Evolutionary conservation across 129 eudicot genomes (phyloP).

Genomic region (Flaveria brownii): DNA sequence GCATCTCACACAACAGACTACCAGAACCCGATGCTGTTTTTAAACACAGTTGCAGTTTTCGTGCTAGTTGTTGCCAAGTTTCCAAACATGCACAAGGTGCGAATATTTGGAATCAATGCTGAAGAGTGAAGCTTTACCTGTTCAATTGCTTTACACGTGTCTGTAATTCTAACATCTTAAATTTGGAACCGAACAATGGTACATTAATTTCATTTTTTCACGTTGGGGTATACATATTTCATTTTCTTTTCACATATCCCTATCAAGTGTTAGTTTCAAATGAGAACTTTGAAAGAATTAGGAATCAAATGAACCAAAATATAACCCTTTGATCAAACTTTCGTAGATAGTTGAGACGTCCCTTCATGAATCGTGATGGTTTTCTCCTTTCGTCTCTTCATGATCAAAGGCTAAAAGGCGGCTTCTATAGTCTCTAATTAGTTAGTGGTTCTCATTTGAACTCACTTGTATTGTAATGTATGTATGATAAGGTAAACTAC

Average conservation of each 20-base stretch:
- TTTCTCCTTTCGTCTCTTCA: not conserved
- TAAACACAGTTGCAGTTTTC: conserved; percentile 82
- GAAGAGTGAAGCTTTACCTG: conserved; percentile 54
- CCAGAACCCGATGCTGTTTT: conserved; percentile 84
- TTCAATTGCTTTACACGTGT: conserved; percentile 30
- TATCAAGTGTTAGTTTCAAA: not conserved
- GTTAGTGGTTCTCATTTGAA: no score
- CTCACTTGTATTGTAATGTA: no score
- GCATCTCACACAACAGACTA: conserved; percentile 96
- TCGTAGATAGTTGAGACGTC: not conserved
- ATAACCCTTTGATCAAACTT: not conserved
- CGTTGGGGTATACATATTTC: conserved; percentile 12
- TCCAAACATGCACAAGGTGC: conserved; percentile 95
- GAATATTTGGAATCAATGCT: conserved; percentile 94
- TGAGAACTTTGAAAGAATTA: not conserved
- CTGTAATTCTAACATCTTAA: conserved; percentile 35
- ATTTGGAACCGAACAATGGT: conserved; percentile 32
- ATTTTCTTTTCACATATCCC: not conserved
- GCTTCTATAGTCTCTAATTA: no score
- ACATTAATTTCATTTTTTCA: conserved; percentile 29
- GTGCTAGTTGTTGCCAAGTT: conserved; percentile 91
- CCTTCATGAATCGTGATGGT: no score
- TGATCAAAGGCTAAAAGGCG: not conserved
- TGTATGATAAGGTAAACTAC: no score
- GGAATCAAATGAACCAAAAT: not conserved